Evolutionary conservation across 2,329 filamentous ascomycete species (phyloP), one percentile per base, ranked within the genome.

Genomic region (Amauroascus niger): DNA sequence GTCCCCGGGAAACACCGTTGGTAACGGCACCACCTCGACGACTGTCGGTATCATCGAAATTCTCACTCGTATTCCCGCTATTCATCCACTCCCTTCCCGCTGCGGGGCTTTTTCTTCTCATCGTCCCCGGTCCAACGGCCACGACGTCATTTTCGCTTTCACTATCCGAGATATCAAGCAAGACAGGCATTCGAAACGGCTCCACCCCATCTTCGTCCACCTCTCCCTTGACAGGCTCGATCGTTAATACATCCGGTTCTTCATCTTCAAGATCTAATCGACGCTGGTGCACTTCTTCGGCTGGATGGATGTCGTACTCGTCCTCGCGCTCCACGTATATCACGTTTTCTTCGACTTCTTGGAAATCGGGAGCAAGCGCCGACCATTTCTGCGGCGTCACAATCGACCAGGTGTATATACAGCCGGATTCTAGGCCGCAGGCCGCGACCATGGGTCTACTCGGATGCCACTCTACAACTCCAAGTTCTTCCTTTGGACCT

Each of bases 391-490:
- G 94, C 8, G 93, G 91, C 52, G 88, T 93, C 39, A 91, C 83
- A 53, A 96, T 93, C 4, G 88, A 91, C 93, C 93, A 98, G 32
- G 95, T 86, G 72, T 95, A 95, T 65, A 98, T 88, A 52, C 87
- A 82, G 6, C 93, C 93, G 0, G 87, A 91, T 70, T 98, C 94
- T 4, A 97, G 77, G 2, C 93, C 91, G 59, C 90, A 95, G 14
- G 90, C 93, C 2, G 88, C 90, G 32, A 98, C 81, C 60, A 97
- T 78, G 0, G 93, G 87, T 28, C 87, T 81, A 57, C 84, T 82
- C 0, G 93, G 93, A 66, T 98, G 93, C 93, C 93, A 98, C 71
- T 98, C 93, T 24, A 98, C 90, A 3, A 94, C 87, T 0, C 91
- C 91, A 57, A 97, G 82, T 70, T 98, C 94, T 71, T 98, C 93